Evolutionary conservation across 495 filamentous ascomycete species (phyloP), one percentile per base, ranked within the genome.

Genomic region (Neurospora sp.): DNA sequence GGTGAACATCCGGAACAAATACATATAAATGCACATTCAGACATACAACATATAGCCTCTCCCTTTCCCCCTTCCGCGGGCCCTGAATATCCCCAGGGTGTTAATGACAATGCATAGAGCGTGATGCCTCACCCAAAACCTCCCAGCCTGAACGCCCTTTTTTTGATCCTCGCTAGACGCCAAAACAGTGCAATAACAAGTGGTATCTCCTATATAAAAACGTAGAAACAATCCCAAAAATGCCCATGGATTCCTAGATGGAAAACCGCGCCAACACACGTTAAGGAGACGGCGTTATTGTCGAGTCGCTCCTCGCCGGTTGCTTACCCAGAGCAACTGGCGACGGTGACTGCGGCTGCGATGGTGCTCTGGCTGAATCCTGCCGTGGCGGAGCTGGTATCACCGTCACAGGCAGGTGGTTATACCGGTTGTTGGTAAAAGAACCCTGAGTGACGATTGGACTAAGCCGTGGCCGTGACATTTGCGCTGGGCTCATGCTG

Each of bases 301-400:
- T 35, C 11, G 54, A 66, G 54, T 66, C 14, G 54, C 54, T 35
- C 18, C 54, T 66, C 27, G 54, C 54, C 3, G 54, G 54, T 35
- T 66, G 54, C 54, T 66, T 66, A 66, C 54, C 54, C 12, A 66
- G 27, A 37, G 54, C 54, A 35, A 66, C 54, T 18, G 31, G 0
- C 14, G 27, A 66, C 54, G 54, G 54, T 37, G 54, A 35, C 7
- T 66, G 54, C 54, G 14, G 54, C 31, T 35, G 54, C 54, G 54
- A 66, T 16, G 54, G 54, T 35, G 54, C 54, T 35, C 54, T 66
- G 27, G 54, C 83, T 0, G 84, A 82, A 4, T 84, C 85, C 23
- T 81, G 79, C 0, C 85, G 80, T 14, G 83, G 80, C 39, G 84
- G 85, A 1, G 85, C 85, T 8, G 84, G 84, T 23, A 87, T 86